Conservation (phyloP, 2,329 filamentous ascomycete species). For the Cucurbitaria berberidis region DNA sequence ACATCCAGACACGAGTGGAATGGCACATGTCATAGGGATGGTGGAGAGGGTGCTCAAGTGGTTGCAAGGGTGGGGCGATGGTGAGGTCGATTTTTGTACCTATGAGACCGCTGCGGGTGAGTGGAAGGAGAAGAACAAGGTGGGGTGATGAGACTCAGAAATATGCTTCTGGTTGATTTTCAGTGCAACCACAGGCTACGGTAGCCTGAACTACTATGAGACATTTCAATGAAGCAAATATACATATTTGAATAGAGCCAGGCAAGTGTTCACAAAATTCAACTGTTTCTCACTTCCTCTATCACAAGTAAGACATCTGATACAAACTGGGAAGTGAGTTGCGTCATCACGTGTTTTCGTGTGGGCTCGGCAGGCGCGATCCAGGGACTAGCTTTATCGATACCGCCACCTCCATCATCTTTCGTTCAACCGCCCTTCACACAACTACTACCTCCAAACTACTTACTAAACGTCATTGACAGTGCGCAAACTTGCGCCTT, state of each 20-base stretch:
- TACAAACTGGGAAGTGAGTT: background rate
- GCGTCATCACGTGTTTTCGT: constrained; percentile 18
- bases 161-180: background rate
- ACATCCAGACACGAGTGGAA: constrained; percentile 65
- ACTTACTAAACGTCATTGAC: background rate
- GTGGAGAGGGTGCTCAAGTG: constrained; percentile 59
- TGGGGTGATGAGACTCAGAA: background rate
- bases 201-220: too few relatives aligned
- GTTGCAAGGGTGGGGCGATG: constrained; percentile 54
- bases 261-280: too few relatives aligned
- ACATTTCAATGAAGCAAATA: too few relatives aligned
- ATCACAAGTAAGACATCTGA: background rate
- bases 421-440: background rate
- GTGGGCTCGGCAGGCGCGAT: constrained; percentile 2
- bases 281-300: background rate
- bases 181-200: too few relatives aligned
- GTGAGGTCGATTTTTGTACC: constrained; percentile 54
- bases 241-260: too few relatives aligned
- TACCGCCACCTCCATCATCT: constrained; percentile 2
- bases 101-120: constrained; percentile 53
- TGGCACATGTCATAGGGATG: constrained; percentile 67
- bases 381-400: background rate
- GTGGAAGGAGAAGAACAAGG: constrained; percentile 43
- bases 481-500: too few relatives aligned
- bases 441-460: background rate